phyloP scores from a whole-genome alignment of 192 early-diverging fungal species.

The Coemansia sp. region DNA sequence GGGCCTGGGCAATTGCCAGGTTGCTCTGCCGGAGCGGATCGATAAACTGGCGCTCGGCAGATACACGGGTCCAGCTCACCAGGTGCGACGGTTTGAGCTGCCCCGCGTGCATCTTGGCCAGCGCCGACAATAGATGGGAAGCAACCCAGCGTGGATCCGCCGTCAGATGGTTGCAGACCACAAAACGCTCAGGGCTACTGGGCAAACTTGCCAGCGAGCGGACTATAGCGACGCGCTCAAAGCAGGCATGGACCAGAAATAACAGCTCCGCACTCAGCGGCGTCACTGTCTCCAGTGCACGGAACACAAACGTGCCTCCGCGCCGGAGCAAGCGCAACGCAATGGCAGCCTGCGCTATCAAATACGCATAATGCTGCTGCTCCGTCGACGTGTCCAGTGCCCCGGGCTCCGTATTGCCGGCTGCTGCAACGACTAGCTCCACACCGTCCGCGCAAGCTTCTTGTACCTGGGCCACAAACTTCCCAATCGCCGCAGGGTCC shows the following conservation, averaged over 20 bases:
- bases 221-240: conserved; percentile 31
- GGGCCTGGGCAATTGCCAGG: conserved; percentile 4
- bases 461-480: conserved; percentile 21
- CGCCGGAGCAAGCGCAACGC: conserved; percentile 13
- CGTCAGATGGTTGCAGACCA: conserved; percentile 20
- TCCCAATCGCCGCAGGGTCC: conserved; percentile 9
- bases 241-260: conserved; percentile 23
- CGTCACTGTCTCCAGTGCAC: conserved; percentile 14
- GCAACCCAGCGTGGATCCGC: conserved; percentile 11
- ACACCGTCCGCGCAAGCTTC: background rate
- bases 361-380: conserved; percentile 17
- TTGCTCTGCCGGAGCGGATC: conserved; percentile 10
- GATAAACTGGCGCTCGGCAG: conserved; percentile 18
- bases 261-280: conserved; percentile 35
- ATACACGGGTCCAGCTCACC: conserved; percentile 32
- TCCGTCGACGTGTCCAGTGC: conserved; percentile 10
- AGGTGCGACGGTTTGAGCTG: conserved; percentile 30
- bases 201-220: conserved; percentile 15
- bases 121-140: conserved; percentile 13
- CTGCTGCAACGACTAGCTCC: conserved; percentile 32
- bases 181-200: conserved; percentile 20
- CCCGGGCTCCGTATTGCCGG: background rate
- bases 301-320: conserved; percentile 37
- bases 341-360: conserved; percentile 21
- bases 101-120: conserved; percentile 14